Percentiles rank a stretch among this genome's conserved stretches.
phyloP scores from a whole-genome alignment of 805 yeast genomes.

The Metschnikowia rubicola region DNA sequence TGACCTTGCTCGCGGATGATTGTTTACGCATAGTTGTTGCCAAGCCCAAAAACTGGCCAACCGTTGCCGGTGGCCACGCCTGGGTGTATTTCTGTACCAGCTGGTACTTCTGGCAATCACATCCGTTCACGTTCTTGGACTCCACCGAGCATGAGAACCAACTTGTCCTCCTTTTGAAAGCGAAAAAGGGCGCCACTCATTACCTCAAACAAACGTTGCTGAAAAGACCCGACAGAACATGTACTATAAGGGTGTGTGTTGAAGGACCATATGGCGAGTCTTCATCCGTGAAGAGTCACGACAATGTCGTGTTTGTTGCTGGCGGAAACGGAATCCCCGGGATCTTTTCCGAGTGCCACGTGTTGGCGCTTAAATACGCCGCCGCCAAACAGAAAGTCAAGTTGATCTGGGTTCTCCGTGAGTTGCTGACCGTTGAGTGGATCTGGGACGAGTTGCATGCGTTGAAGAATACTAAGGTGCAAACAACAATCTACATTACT shows the following conservation, averaged over 20 bases:
- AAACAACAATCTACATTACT: conserved; percentile 10
- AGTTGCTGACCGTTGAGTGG: conserved; percentile 6
- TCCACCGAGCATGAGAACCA: conserved; percentile 10
- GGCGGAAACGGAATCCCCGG: conserved; percentile 79
- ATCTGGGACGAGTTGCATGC: conserved; percentile 9
- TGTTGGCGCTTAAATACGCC: conserved; percentile 20
- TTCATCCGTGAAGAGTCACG: conserved; percentile 46
- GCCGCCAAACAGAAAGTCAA: conserved; percentile 10
- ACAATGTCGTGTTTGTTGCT: conserved; percentile 56
- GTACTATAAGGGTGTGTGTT: conserved; percentile 30
- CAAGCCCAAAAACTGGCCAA: conserved; percentile 32
- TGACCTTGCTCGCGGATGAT: conserved; percentile 29
- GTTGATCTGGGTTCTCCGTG: conserved; percentile 16
- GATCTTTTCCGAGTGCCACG: conserved; percentile 38
- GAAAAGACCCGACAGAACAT: conserved; percentile 25
- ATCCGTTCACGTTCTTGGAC: conserved; percentile 36
- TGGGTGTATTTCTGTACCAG: conserved; percentile 30
- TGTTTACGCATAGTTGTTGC: conserved; percentile 33
- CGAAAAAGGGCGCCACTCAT: conserved; percentile 36
- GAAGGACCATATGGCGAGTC: conserved; percentile 73
- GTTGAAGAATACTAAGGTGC: conserved; percentile 3
- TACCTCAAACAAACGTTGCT: conserved; percentile 25
- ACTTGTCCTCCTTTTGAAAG: conserved; percentile 30
- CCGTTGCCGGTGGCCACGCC: conserved; percentile 40
- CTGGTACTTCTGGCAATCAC: conserved; percentile 39